Conservation (phyloP, 495 filamentous ascomycete genomes). For the Aspergillus diversus region DNA sequence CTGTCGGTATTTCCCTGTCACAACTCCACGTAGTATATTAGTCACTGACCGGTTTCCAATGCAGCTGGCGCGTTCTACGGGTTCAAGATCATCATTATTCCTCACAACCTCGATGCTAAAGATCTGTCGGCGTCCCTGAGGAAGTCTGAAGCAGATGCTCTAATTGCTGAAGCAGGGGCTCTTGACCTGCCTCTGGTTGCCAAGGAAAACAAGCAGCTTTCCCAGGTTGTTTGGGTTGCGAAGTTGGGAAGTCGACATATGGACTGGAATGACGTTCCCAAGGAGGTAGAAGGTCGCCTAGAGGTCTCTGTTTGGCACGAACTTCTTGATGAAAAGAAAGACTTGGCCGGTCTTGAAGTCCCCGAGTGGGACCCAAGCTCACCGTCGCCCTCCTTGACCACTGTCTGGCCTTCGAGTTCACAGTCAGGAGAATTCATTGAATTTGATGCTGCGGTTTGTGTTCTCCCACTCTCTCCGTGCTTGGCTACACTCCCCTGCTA, state of each 20-base stretch:
- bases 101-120: constrained; percentile 72
- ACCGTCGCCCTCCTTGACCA: constrained; percentile 55
- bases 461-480: neutral
- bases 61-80: constrained; percentile 77
- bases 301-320: constrained; percentile 89
- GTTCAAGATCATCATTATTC: constrained; percentile 78
- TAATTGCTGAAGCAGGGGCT: constrained; percentile 86
- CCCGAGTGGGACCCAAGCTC: constrained; percentile 54
- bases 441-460: constrained; percentile 66
- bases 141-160: constrained; percentile 70
- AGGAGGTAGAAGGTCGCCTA: constrained; percentile 68
- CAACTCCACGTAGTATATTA: neutral
- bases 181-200: constrained; percentile 77
- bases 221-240: constrained; percentile 89
- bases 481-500: neutral
- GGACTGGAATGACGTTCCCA: constrained; percentile 84
- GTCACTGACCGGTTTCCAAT: constrained; percentile 22
- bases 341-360: constrained; percentile 47
- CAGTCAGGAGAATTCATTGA: constrained; percentile 69
- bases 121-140: constrained; percentile 70
- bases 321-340: constrained; percentile 66
- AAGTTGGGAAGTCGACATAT: constrained; percentile 90
- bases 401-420: constrained; percentile 62
- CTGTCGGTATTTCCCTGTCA: constrained; percentile 43
- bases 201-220: constrained; percentile 67